These are phyloP conservation scores for Cucurbita maxima DNA, from an alignment of 306 rosid species.

Conservation along the genomic window DNA sequence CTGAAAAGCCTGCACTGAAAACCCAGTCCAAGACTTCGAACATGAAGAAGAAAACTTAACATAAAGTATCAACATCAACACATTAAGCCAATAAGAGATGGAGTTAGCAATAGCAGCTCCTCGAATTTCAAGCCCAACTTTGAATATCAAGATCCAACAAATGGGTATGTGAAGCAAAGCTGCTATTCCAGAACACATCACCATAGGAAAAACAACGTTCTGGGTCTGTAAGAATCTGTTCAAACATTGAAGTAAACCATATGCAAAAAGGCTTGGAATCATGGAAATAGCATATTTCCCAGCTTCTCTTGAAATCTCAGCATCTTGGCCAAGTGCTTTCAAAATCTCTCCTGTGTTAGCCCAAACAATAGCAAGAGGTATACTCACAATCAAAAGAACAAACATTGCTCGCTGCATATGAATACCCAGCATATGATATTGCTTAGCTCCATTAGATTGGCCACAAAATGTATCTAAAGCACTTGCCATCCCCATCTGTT, in stretches of 20 bases:
- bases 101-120: slow-evolving; percentile 58
- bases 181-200: slow-evolving; percentile 31
- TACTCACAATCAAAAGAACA: slow-evolving; percentile 20
- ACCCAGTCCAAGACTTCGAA: slow-evolving; percentile 51
- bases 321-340: slow-evolving; percentile 35
- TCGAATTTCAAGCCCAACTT: slow-evolving; percentile 35
- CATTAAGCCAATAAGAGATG: slow-evolving; percentile 50
- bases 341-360: slow-evolving; percentile 34
- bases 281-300: slow-evolving; percentile 34
- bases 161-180: slow-evolving; percentile 23
- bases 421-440: slow-evolving; percentile 43
- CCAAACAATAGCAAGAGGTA: slow-evolving; percentile 37
- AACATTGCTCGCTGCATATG: slow-evolving; percentile 56
- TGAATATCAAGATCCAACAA: slow-evolving; percentile 47
- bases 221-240: slow-evolving; percentile 51
- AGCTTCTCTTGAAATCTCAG: slow-evolving; percentile 33
- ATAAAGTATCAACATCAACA: slow-evolving; percentile 31
- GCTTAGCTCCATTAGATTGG: slow-evolving; percentile 68
- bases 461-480: slow-evolving; percentile 72
- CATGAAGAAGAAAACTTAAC: slow-evolving; percentile 43
- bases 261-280: slow-evolving; percentile 50
- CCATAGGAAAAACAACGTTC: slow-evolving; percentile 59
- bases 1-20: slow-evolving; percentile 39
- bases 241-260: slow-evolving; percentile 45
- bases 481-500: slow-evolving; percentile 57